Base-by-base conservation (phyloP, 2,329 filamentous ascomycete species). In the Kalmusia sp. region DNA sequence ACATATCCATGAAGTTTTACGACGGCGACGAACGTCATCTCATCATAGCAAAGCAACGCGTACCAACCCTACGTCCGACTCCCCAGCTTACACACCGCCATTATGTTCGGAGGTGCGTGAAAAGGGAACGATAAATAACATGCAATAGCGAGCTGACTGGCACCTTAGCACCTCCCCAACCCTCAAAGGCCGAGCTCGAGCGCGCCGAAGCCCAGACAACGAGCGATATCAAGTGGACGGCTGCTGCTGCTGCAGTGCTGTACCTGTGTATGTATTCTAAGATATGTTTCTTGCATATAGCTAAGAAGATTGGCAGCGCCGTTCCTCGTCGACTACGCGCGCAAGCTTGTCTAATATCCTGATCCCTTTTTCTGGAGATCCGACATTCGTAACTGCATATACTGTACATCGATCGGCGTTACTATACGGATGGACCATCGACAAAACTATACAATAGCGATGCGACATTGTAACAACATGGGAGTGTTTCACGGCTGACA, bases 151-250 rank as follows among this genome's bases (percentile, higher is more conserved):
- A 3, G 4, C 41, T 17, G 12, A 25, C 21, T 38, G 17, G 22
- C n/a, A 17, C 19, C 17, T 15, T 37, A 89, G 86, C 86, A 80
- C 86, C 90, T 77, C 88, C 88, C 72, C 87, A 86, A 73, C 83
- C 86, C 67, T 86, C 86, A 54, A 79, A 84, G 54, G 86, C 88
- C 74, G 89, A 93, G 82, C 83, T 93, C 72, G 82, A 82, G 62
- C 58, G 54, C 43, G 70, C 69, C 38, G 89, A 93, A 80, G 79
- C 80, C 55, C 84, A 88, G 72, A 89, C 90, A 45, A 79, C 79
- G 67, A 80, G 82, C 63, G 89, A 87, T 45, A 79, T 93, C 62
- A 86, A 89, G 78, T 82, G 81, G 66, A 88, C 88, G 57, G 71
- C 88, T 50, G 82, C 84, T 33, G 85, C 86, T 14, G 87, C 87